Base-by-base conservation (phyloP, 306 rosid species). In the Clitoria ternatea region DNA sequence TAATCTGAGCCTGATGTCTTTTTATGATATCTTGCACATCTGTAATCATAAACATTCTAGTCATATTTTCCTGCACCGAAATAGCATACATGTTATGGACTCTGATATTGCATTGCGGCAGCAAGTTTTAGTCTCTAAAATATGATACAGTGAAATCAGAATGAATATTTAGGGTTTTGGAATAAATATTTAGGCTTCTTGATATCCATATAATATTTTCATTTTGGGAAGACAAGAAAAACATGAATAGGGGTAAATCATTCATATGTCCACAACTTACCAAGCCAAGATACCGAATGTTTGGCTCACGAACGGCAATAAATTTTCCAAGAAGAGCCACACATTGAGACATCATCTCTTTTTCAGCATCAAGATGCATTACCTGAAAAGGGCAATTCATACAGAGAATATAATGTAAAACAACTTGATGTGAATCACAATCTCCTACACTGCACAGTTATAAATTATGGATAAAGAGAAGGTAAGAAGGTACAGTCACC, bases 341-440 rank as follows among this genome's bases (percentile, higher is more conserved):
- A 62, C 96, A 87, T 56, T 89, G 96, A 70, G 96, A 87, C 96
- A 89, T 85, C 96, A 89, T 87, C 84, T 87, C 96, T 72, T 89
- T 87, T 69, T 87, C 96, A 83, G 96, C 96, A 87, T 89, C 96
- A 23, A 89, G 96, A 83, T 89, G 96, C 96, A 89, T 89, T 47
- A 89, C 92, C 96, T 89, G 74, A 74, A 79, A 10, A 37, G 22
- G 74, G 29, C 35, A 67, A 75, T 72, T 3, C n/a, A 56, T 66
- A 60, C 24, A 36, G 11, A 61, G 45, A 30, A 49, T 47, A 72
- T 64, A 22, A 24, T 10, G 14, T n/a, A 22, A 19, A 73, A 52
- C 29, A 7, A 17, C 36, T 42, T 52, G 4, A 37, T 36, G 54
- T 24, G 18, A 11, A 11, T 52, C n/a, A 18, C 37, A 60, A 17